A percentile compares a stretch with the other conserved stretches of the same genome.
Evolutionary conservation across 1,284 basidiomycete genomes (phyloP).

Genomic region (Boletus coffeatus): DNA sequence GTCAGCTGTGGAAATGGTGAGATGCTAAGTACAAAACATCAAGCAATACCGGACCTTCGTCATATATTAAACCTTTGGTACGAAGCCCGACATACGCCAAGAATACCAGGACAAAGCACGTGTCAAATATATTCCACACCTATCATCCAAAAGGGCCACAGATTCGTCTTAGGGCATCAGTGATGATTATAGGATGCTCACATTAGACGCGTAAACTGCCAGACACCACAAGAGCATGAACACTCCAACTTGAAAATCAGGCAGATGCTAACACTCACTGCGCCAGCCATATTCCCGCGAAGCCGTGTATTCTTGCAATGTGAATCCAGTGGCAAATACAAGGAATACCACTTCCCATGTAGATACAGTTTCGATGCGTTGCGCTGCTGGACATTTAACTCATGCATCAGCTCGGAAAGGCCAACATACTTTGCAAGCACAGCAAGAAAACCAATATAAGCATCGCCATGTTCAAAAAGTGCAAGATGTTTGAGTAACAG

Average conservation of each 20-base stretch:
- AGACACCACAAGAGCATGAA: slow-evolving; percentile 7
- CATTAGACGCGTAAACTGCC: slow-evolving; percentile 79
- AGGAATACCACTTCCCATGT: slow-evolving; percentile 70
- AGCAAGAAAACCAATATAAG: slow-evolving; percentile 70
- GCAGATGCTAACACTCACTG: slow-evolving; percentile 45
- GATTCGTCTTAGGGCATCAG: background rate
- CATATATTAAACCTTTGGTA: slow-evolving; percentile 53
- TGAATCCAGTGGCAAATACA: slow-evolving; percentile 70
- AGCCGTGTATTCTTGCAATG: slow-evolving; percentile 77
- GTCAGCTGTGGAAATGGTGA: slow-evolving; percentile 33
- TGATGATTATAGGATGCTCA: slow-evolving; percentile 26
- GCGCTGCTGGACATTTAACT: slow-evolving; percentile 39
- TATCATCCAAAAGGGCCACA: slow-evolving; percentile 23
- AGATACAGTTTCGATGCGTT: slow-evolving; percentile 46
- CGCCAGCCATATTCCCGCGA: slow-evolving; percentile 81
- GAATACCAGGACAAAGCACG: slow-evolving; percentile 71
- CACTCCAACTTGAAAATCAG: background rate
- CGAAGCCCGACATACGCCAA: slow-evolving; percentile 64
- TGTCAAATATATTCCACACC: slow-evolving; percentile 89
- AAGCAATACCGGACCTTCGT: slow-evolving; percentile 40
- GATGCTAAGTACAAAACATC: background rate
- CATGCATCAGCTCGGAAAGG: background rate
- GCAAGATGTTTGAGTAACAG: slow-evolving; percentile 72
- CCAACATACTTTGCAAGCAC: slow-evolving; percentile 59
- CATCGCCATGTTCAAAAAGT: slow-evolving; percentile 70